Evolutionary conservation across 202 grass and related monocot genomes (phyloP).

Genomic region (Schoenoplectus tabernaemontani): DNA sequence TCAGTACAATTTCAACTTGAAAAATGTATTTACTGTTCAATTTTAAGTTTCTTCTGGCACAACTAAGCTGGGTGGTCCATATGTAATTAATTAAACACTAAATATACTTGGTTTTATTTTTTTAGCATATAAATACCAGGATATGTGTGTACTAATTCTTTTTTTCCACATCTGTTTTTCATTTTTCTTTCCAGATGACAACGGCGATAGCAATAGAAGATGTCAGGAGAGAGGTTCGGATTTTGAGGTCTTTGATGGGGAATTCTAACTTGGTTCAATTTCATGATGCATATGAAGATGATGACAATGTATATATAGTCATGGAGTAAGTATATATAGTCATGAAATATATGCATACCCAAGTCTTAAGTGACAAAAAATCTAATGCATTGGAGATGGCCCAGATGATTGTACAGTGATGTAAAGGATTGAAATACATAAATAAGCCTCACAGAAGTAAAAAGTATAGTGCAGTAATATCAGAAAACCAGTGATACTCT

Average conservation of each 20-base stretch:
- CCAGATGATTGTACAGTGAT: background rate
- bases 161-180: background rate
- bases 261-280: constrained; percentile 78
- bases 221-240: constrained; percentile 89
- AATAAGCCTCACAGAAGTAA: background rate
- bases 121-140: background rate
- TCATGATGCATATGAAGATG: constrained; percentile 87
- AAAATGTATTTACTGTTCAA: background rate
- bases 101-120: background rate
- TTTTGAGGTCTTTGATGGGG: constrained; percentile 73
- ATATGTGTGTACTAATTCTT: background rate
- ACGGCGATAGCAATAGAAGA: constrained; percentile 94
- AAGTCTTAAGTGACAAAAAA: background rate
- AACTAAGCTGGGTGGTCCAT: background rate
- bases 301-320: constrained; percentile 91
- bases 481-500: background rate
- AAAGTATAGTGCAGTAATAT: background rate
- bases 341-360: constrained; percentile 46
- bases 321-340: constrained; percentile 95
- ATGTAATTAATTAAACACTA: background rate
- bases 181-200: constrained; percentile 59
- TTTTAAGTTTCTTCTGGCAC: background rate
- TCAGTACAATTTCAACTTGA: background rate
- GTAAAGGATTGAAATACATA: background rate
- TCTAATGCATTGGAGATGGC: background rate